phyloP scores from a whole-genome alignment of 192 early-diverging fungal species.

The Mortierella alpina region DNA sequence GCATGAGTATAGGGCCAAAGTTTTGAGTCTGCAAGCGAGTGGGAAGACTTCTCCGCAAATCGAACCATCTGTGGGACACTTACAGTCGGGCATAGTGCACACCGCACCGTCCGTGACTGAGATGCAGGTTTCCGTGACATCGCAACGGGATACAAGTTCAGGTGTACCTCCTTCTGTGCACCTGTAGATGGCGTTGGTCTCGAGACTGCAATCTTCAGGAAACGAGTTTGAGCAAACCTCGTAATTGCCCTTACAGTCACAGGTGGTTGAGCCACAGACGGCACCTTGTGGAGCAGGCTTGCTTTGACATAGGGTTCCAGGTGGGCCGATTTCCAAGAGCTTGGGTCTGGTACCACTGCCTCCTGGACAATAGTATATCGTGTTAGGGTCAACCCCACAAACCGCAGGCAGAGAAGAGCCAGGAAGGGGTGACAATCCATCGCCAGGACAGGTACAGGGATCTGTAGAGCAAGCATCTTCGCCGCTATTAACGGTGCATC shows the following conservation, averaged over 20 bases:
- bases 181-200: conserved; percentile 10
- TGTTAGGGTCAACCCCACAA: neutral
- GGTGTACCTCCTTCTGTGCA: neutral
- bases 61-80: conserved; percentile 4
- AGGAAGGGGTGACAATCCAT: neutral
- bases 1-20: neutral
- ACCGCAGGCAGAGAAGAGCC: neutral
- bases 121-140: conserved; percentile 2
- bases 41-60: conserved; percentile 21
- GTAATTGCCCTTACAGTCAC: conserved; percentile 3
- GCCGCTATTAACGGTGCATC: conserved; percentile 4
- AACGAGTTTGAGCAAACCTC: conserved; percentile 16
- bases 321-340: neutral
- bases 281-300: neutral
- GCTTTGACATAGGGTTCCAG: conserved; percentile 11
- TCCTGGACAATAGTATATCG: conserved; percentile 8
- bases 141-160: neutral
- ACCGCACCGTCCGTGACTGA: conserved; percentile 8
- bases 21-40: neutral
- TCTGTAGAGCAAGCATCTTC: neutral
- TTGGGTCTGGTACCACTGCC: neutral
- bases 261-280: conserved; percentile 3
- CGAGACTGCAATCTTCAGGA: conserved; percentile 5
- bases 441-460: conserved; percentile 3
- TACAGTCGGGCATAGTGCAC: conserved; percentile 9